phyloP scores from a whole-genome alignment of 495 filamentous ascomycete genomes.

The Collariella sp. region DNA sequence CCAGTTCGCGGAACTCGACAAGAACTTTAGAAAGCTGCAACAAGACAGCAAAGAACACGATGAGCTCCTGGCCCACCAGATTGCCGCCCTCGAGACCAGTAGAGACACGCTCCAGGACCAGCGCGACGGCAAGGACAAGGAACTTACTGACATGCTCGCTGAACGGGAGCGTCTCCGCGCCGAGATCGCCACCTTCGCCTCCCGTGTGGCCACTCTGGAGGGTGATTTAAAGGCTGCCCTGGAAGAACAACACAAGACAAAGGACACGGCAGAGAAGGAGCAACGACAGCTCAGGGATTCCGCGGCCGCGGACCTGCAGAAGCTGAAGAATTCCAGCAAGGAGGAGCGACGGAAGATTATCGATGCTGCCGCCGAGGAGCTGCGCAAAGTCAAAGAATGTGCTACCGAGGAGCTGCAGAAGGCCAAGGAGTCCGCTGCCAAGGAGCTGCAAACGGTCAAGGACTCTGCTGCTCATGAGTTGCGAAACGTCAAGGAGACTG shows the following conservation, averaged over 20 bases:
- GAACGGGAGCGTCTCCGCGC: conserved; percentile 21
- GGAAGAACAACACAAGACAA: conserved; percentile 17
- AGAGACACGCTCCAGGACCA: conserved; percentile 30
- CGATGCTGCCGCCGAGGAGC: conserved; percentile 6
- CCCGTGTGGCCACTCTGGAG: conserved; percentile 12
- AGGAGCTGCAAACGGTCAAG: conserved; percentile 18
- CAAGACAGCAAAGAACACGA: conserved; percentile 33
- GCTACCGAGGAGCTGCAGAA: conserved; percentile 17
- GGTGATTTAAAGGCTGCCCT: conserved; percentile 19
- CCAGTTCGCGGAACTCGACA: conserved; percentile 25
- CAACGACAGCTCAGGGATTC: conserved; percentile 14
- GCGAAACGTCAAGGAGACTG: conserved; percentile 13
- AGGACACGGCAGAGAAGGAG: conserved; percentile 13
- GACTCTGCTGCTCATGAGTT: conserved; percentile 18
- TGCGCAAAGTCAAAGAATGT: neutral
- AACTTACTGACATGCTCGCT: conserved; percentile 26
- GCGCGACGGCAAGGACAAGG: conserved; percentile 31
- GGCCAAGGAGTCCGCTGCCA: conserved; percentile 8
- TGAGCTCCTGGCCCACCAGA: conserved; percentile 26
- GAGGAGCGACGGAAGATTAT: conserved; percentile 11
- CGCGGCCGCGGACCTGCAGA: conserved; percentile 20
- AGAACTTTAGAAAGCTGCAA: conserved; percentile 27
- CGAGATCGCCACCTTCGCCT: conserved; percentile 4
- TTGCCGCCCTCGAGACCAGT: conserved; percentile 29
- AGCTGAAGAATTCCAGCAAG: conserved; percentile 11